These are phyloP conservation scores for Linnemannia elongata DNA, from an alignment of 192 early-diverging fungal genomes.

Conservation along the genomic window DNA sequence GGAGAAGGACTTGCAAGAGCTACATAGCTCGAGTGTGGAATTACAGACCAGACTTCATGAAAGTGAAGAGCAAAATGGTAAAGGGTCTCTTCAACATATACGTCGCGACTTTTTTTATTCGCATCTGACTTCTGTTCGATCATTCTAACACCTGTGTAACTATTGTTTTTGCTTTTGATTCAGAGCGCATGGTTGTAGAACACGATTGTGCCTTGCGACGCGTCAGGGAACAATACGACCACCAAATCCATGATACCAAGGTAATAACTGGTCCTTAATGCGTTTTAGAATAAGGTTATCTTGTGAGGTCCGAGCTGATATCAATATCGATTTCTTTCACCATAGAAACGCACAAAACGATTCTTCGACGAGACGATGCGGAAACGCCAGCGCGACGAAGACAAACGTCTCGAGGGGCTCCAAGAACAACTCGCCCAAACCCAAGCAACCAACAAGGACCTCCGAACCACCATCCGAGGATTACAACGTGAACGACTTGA, in stretches of 20 bases:
- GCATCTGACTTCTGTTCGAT: not conserved
- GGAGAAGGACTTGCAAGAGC: slow-evolving; percentile 7
- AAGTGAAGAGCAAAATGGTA: slow-evolving; percentile 9
- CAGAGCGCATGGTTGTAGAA: not conserved
- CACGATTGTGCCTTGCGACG: not conserved
- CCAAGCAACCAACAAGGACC: not conserved
- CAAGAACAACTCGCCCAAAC: not conserved
- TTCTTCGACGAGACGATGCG: not conserved
- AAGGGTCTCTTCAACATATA: not conserved
- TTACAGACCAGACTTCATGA: not conserved
- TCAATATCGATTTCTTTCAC: not conserved
- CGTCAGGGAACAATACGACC: not conserved
- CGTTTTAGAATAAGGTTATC: not conserved
- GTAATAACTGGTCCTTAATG: not conserved
- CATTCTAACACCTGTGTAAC: not conserved
- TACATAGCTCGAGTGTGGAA: not conserved
- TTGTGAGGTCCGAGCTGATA: not conserved
- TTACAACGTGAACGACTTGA: slow-evolving; percentile 9
- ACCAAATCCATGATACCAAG: not conserved
- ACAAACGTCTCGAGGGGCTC: slow-evolving; percentile 1
- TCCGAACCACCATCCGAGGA: not conserved
- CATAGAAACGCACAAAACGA: slow-evolving; percentile 11
- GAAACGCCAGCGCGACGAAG: slow-evolving; percentile 7
- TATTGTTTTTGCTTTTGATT: not conserved
- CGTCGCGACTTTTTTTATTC: not conserved